These are phyloP conservation scores for Nemania diffusa DNA, from an alignment of 2,329 filamentous ascomycete species.

Conservation along the genomic window DNA sequence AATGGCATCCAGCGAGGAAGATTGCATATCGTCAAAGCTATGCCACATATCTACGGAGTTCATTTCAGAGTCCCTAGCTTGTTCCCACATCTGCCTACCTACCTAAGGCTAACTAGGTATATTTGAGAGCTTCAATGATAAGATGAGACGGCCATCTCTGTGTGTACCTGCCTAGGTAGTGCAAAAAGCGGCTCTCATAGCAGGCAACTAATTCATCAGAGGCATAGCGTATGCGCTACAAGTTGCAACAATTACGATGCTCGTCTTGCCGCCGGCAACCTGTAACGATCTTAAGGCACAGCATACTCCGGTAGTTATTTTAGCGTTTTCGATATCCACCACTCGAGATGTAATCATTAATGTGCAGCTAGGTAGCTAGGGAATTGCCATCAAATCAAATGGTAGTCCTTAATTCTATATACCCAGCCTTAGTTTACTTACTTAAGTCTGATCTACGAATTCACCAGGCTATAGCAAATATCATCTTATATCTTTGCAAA, in stretches of 20 bases:
- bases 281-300: conserved; percentile 24
- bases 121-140: neutral
- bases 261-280: conserved; percentile 26
- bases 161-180: neutral
- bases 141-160: neutral
- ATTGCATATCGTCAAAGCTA: neutral
- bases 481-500: conserved; percentile 3
- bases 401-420: neutral
- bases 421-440: neutral
- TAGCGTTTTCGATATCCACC: conserved; percentile 23
- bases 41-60: neutral
- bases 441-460: neutral
- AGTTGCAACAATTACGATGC: neutral
- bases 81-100: neutral
- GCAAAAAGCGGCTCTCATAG: neutral
- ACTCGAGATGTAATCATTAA: neutral
- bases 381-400: conserved; percentile 13
- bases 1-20: neutral
- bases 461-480: neutral
- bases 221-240: neutral
- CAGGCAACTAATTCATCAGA: neutral
- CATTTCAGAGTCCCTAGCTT: neutral
- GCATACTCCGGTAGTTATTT: conserved; percentile 33
- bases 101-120: neutral
- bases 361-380: neutral